Evolutionary conservation across 306 rosid species (phyloP).

Genomic region (Prunus fruticosa): DNA sequence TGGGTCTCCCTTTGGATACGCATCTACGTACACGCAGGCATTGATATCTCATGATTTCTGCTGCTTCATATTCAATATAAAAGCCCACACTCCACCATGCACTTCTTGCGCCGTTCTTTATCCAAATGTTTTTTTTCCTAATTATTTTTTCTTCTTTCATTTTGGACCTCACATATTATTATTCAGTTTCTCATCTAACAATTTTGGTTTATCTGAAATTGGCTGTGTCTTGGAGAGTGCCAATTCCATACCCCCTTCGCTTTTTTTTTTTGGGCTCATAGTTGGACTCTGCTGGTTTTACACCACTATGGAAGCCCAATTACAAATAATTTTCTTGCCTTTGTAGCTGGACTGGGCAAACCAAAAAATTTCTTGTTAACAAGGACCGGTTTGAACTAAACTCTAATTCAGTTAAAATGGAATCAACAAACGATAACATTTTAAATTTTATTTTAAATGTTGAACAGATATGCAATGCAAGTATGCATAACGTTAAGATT

Average conservation of each 20-base stretch:
- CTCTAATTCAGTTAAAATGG: no score
- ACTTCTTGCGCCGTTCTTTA: not conserved
- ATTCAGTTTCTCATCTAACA: not conserved
- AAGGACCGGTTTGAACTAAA: no score
- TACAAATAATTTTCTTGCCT: not conserved
- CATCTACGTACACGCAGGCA: not conserved
- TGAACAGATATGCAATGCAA: no score
- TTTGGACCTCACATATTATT: not conserved
- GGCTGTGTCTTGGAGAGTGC: no score
- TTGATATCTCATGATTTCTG: conserved; percentile 24
- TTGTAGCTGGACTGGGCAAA: not conserved
- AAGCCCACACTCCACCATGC: not conserved
- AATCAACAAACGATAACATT: no score
- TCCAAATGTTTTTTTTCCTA: not conserved
- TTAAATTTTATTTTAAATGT: no score
- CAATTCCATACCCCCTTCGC: no score
- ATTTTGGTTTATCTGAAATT: not conserved
- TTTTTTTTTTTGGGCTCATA: no score
- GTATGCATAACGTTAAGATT: no score
- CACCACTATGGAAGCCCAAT: no score
- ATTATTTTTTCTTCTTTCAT: not conserved
- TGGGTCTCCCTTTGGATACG: conserved; percentile 3
- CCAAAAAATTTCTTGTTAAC: not conserved
- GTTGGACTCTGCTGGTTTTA: no score
- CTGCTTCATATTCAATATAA: conserved; percentile 7